phyloP scores from a whole-genome alignment of 129 eudicot species.

The Flaveria brownii region DNA sequence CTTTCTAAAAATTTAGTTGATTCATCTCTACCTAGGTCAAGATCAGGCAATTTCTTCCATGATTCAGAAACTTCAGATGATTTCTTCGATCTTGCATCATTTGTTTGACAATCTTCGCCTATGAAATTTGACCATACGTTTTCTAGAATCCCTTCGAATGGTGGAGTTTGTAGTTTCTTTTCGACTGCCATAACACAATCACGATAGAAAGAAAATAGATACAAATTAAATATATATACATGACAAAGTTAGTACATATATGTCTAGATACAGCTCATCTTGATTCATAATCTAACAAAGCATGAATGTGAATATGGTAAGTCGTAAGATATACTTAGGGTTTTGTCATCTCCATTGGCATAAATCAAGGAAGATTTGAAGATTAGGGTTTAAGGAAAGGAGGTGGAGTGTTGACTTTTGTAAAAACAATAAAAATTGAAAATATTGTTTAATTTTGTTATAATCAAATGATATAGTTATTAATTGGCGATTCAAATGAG shows the following conservation, averaged over 20 bases:
- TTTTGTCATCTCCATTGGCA: slow-evolving; percentile 35
- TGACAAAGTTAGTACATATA: slow-evolving; percentile 9
- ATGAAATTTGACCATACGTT: slow-evolving; percentile 78
- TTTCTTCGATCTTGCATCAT: neutral
- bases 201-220: slow-evolving; percentile 14
- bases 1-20: slow-evolving; percentile 53
- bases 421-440: neutral
- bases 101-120: slow-evolving; percentile 38
- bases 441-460: neutral
- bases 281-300: slow-evolving; percentile 14
- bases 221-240: neutral
- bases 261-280: slow-evolving; percentile 29
- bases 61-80: neutral
- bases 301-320: slow-evolving; percentile 41
- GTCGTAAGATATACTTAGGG: slow-evolving; percentile 50
- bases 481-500: slow-evolving; percentile 26
- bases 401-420: slow-evolving; percentile 37
- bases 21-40: slow-evolving; percentile 33
- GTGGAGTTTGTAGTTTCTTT: slow-evolving; percentile 21
- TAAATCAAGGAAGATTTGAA: slow-evolving; percentile 60
- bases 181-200: slow-evolving; percentile 46
- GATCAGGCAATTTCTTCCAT: slow-evolving; percentile 56
- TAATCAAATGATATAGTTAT: slow-evolving; percentile 18
- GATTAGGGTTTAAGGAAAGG: slow-evolving; percentile 53
- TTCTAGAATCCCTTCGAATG: slow-evolving; percentile 59